Evolutionary conservation across 192 early-diverging fungal genomes (phyloP), one percentile per base, ranked within the genome.

Genomic region (Coemansia sp.): DNA sequence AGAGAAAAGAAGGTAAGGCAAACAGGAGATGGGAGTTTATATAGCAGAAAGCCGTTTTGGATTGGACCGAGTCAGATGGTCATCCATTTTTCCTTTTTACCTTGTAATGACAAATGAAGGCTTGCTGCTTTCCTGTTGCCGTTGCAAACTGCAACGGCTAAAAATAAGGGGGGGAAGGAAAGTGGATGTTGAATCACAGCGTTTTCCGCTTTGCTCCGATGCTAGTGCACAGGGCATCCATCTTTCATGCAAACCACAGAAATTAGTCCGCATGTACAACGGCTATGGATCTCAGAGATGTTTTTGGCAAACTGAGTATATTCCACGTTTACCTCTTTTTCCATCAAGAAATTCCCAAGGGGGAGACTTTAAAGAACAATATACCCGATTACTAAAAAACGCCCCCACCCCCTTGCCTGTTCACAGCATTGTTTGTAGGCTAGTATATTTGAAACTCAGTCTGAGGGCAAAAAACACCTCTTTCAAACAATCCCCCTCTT

Each of bases 171-270:
- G 2, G 45, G n/a, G n/a, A n/a, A n/a, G n/a, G n/a, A n/a, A n/a
- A n/a, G n/a, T n/a, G n/a, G n/a, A n/a, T 48, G 22, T 23, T 48
- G 45, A 20, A 48, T 48, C 45, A 13, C 22, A 48, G 7, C 14
- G 45, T 48, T 48, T 40, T 48, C 45, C 45, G 45, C 45, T 48
- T 48, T 48, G 3, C 25, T 48, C 45, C 45, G 45, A 48, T 10
- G 9, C 23, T 13, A 41, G 38, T 48, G 45, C 23, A 48, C 45
- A 48, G 23, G 45, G 22, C 45, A 48, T 5, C 20, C 20, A 29
- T 34, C 7, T 42, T 42, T 28, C n/a, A n/a, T n/a, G n/a, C n/a
- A n/a, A n/a, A n/a, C n/a, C n/a, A n/a, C n/a, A n/a, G n/a, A n/a
- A n/a, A n/a, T n/a, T n/a, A 14, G 14, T n/a, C 41, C n/a, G 6